Evolutionary conservation across 2,329 filamentous ascomycete genomes (phyloP), one percentile per base, ranked within the genome.

Genomic region (Aspergillus transmontanensis): DNA sequence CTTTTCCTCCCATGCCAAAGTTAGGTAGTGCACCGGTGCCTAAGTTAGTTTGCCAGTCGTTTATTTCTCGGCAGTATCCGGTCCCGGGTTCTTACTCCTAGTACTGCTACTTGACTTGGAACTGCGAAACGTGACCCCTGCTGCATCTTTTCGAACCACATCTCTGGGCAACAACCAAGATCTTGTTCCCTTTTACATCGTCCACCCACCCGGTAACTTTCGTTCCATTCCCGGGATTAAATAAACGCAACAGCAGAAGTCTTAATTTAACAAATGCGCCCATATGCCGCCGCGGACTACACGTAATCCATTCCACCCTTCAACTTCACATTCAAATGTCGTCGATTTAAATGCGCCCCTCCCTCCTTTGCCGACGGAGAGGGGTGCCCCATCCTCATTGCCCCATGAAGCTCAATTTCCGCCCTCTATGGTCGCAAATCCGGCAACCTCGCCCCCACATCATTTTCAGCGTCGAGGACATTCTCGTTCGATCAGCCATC

Each of bases 401-500:
- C 60, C 69, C 57, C 73, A 72, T 53, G 61, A 75, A 75, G 70
- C 67, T 56, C 65, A 66, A n/a, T 56, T 50, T 21, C 65, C 71
- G 61, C 61, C 68, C 6, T 61, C 69, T 46, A 66, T 71, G 66
- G 72, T 65, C 50, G 65, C 63, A 19, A 64, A 60, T 23, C 64
- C 66, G 12, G 64, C 67, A 14, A 63, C 59, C 32, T 62, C 66
- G 21, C 66, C 68, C n/a, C 63, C 68, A n/a, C 61, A 63, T 54
- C 70, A 68, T 28, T 62, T 68, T 19, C 61, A 63, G 54, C 71
- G 68, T 26, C 73, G 73, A 50, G 72, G 72, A 19, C 87, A 89
- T 76, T 79, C 80, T 32, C 87, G 91, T 60, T 94, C 92, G 60
- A 86, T 90, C 81, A 95, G 92, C 82, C 89, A 94, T 72, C 91